Evolutionary conservation across 805 yeast species (phyloP).

Genomic region (Ogataea salicorniae): DNA sequence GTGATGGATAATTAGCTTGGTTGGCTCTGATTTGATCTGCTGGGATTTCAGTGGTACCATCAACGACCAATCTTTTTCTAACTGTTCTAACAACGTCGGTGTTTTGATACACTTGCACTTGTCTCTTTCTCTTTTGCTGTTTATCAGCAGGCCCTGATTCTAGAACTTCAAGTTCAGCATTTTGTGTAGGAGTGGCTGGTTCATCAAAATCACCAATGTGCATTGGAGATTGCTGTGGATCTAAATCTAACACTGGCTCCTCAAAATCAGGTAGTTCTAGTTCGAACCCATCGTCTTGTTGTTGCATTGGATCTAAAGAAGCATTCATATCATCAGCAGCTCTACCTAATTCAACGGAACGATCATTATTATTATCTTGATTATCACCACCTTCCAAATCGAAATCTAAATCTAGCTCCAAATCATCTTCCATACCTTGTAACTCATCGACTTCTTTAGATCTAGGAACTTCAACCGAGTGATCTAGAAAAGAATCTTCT

Average conservation of each 20-base stretch:
- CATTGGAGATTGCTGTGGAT: slow-evolving; percentile 5
- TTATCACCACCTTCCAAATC: slow-evolving; percentile 25
- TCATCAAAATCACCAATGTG: slow-evolving; percentile 8
- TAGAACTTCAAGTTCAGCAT: slow-evolving; percentile 3
- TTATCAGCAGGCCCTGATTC: slow-evolving; percentile 1
- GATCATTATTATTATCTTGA: slow-evolving; percentile 20
- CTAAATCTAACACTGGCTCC: slow-evolving; percentile 21
- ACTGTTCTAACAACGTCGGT: slow-evolving; percentile 44
- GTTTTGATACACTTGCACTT: slow-evolving; percentile 30
- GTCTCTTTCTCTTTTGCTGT: slow-evolving; percentile 15
- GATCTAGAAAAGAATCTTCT: slow-evolving; percentile 35
- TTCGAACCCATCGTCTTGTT: slow-evolving; percentile 38
- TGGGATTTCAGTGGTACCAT: slow-evolving; percentile 39
- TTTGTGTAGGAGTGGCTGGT: slow-evolving; percentile 13
- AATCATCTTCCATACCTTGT: slow-evolving; percentile 28
- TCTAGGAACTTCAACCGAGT: slow-evolving; percentile 48
- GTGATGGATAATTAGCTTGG: slow-evolving; percentile 26
- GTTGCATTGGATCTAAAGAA: slow-evolving; percentile 17
- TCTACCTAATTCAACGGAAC: slow-evolving; percentile 53
- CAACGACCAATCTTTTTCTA: slow-evolving; percentile 42
- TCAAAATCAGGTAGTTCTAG: slow-evolving; percentile 37
- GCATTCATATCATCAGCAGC: slow-evolving; percentile 26
- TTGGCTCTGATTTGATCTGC: slow-evolving; percentile 31
- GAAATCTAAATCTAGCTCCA: slow-evolving; percentile 30
- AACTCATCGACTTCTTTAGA: slow-evolving; percentile 34